phyloP scores from a whole-genome alignment of 257 asterid genomes.

The Solanum pennellii region DNA sequence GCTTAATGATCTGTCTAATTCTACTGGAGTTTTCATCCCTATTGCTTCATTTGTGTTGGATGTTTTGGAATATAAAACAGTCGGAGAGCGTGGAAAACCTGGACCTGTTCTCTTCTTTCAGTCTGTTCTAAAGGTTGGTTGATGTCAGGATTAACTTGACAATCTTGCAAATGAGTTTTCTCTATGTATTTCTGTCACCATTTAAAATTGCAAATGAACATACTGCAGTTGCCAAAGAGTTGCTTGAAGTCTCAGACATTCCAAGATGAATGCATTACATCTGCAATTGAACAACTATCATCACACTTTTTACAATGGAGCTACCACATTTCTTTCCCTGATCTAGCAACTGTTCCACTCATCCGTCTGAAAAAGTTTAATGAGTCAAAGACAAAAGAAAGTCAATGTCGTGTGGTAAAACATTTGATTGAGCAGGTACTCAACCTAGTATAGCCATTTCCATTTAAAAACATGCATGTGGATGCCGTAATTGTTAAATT shows the following conservation, averaged over 20 bases:
- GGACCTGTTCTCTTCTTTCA: constrained; percentile 26
- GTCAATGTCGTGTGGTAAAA: constrained; percentile 49
- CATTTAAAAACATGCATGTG: background rate
- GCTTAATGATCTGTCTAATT: constrained; percentile 67
- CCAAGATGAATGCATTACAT: constrained; percentile 68
- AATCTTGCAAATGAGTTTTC: background rate
- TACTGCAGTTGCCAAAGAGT: constrained; percentile 70
- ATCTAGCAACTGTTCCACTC: constrained; percentile 74
- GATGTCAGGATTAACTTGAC: constrained; percentile 2
- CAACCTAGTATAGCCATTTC: background rate
- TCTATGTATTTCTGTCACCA: background rate
- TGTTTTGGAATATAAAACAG: constrained; percentile 60
- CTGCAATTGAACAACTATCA: constrained; percentile 58
- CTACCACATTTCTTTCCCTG: constrained; percentile 81
- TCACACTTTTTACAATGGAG: constrained; percentile 85
- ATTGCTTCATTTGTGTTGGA: constrained; percentile 68
- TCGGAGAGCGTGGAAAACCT: constrained; percentile 51
- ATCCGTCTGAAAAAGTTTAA: constrained; percentile 51
- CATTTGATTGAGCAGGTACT: constrained; percentile 85
- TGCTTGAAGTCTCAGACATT: constrained; percentile 54
- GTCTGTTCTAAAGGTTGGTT: constrained; percentile 60
- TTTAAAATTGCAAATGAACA: constrained; percentile 3
- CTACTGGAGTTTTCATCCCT: constrained; percentile 68
- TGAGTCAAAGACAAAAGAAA: constrained; percentile 43
- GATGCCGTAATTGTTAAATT: background rate